Conservation (phyloP, 2,329 filamentous ascomycete species). For the Epichloe hybrida region DNA sequence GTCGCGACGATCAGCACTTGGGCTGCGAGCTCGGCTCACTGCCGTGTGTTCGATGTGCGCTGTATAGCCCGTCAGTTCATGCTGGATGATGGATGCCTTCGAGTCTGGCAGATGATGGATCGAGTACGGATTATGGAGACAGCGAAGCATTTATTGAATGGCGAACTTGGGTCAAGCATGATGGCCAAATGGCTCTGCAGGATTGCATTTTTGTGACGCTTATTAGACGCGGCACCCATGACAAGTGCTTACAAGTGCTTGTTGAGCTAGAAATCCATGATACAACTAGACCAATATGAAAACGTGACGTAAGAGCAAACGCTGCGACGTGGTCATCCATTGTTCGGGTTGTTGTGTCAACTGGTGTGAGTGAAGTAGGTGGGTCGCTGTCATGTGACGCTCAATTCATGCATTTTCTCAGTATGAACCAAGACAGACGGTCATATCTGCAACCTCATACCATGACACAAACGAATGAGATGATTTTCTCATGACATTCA, state of each 20-base stretch:
- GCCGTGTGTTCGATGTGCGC: too few relatives aligned
- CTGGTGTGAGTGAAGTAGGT: background rate
- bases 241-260: background rate
- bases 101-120: too few relatives aligned
- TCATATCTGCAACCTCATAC: too few relatives aligned
- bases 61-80: too few relatives aligned
- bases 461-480: too few relatives aligned
- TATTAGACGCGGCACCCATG: background rate
- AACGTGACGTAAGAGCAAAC: too few relatives aligned
- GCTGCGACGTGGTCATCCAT: too few relatives aligned
- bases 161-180: background rate
- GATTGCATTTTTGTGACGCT: too few relatives aligned
- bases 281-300: background rate
- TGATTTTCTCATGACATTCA: too few relatives aligned
- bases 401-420: background rate
- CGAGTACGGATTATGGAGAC: background rate
- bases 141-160: background rate
- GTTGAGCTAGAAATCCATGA: background rate
- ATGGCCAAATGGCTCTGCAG: background rate
- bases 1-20: background rate
- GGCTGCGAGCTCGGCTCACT: background rate
- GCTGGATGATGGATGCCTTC: too few relatives aligned
- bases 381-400: conserved; percentile 3
- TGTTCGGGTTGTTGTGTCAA: too few relatives aligned
- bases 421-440: too few relatives aligned